Percentiles rank a stretch among this genome's conserved stretches.
Evolutionary conservation across 768 basidiomycete species (phyloP).

Genomic region (Cystofilobasidium macerans): DNA sequence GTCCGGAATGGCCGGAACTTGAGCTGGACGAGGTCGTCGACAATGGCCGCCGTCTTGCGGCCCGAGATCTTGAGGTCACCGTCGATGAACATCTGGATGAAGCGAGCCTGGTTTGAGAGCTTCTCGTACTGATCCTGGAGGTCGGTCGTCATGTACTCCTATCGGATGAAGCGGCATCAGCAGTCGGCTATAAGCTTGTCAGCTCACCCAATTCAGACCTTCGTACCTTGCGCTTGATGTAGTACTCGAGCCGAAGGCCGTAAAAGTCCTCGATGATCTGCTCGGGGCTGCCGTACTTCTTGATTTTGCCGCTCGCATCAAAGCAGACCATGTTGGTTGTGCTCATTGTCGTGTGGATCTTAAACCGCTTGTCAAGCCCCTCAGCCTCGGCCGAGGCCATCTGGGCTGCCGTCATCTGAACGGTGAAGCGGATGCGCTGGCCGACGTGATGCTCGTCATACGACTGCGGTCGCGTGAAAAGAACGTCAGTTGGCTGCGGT

Average conservation of each 20-base stretch:
- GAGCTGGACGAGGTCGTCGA: conserved; percentile 65
- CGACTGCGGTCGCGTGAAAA: conserved; percentile 48
- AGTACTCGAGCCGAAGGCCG: conserved; percentile 72
- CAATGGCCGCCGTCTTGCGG: conserved; percentile 77
- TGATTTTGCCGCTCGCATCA: conserved; percentile 90
- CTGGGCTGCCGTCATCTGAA: conserved; percentile 67
- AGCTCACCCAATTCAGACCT: too few relatives aligned
- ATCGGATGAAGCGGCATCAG: not conserved
- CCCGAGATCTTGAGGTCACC: conserved; percentile 70
- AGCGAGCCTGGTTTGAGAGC: conserved; percentile 86
- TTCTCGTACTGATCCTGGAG: conserved; percentile 70
- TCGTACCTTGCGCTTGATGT: conserved; percentile 86
- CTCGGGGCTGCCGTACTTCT: conserved; percentile 78
- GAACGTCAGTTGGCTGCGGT: not conserved
- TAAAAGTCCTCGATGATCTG: conserved; percentile 91
- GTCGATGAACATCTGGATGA: conserved; percentile 89
- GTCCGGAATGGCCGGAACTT: conserved; percentile 92
- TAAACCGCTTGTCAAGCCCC: conserved; percentile 84
- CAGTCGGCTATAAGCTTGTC: too few relatives aligned
- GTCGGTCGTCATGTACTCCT: conserved; percentile 78
- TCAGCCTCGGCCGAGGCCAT: conserved; percentile 80
- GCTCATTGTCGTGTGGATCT: conserved; percentile 67
- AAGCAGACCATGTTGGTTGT: conserved; percentile 99
- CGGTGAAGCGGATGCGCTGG: conserved; percentile 72
- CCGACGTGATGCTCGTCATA: conserved; percentile 96